Percentiles rank a stretch among this genome's conserved stretches.
Evolutionary conservation across 2,329 filamentous ascomycete species (phyloP).

Genomic region (Fusarium albosuccineum): DNA sequence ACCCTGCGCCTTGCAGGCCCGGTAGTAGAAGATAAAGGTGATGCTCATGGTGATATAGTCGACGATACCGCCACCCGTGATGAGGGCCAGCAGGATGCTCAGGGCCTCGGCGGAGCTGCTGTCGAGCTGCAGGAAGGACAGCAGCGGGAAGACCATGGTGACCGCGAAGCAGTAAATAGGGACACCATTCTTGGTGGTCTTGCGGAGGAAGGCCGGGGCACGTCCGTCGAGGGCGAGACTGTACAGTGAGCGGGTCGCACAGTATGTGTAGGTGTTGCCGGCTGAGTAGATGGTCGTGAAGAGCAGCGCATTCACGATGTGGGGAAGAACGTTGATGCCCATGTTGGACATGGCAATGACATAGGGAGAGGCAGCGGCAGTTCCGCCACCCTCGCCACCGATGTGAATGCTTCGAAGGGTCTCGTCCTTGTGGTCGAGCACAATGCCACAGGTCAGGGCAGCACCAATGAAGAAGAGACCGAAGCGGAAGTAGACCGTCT

Average conservation of each 20-base stretch:
- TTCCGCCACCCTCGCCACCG: not conserved
- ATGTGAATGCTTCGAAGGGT: slow-evolving; percentile 26
- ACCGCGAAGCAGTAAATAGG: slow-evolving; percentile 64
- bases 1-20: slow-evolving; percentile 63
- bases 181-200: slow-evolving; percentile 67
- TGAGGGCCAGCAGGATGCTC: slow-evolving; percentile 60
- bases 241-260: slow-evolving; percentile 67
- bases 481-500: slow-evolving; percentile 81
- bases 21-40: slow-evolving; percentile 70
- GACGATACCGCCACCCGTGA: slow-evolving; percentile 62
- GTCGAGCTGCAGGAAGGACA: slow-evolving; percentile 60
- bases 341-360: slow-evolving; percentile 41
- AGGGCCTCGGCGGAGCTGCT: slow-evolving; percentile 56
- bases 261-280: slow-evolving; percentile 49
- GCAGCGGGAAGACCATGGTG: slow-evolving; percentile 61
- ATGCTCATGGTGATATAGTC: slow-evolving; percentile 66
- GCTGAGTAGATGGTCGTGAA: slow-evolving; percentile 59
- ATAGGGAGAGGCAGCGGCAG: slow-evolving; percentile 36
- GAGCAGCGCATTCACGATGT: slow-evolving; percentile 65
- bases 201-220: slow-evolving; percentile 63
- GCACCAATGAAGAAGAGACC: slow-evolving; percentile 78
- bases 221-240: slow-evolving; percentile 67
- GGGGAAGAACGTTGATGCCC: slow-evolving; percentile 59
- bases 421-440: slow-evolving; percentile 15
- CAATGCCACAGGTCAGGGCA: slow-evolving; percentile 34